Conservation (phyloP, 805 yeast species). For the Lipomyces anomalus region DNA sequence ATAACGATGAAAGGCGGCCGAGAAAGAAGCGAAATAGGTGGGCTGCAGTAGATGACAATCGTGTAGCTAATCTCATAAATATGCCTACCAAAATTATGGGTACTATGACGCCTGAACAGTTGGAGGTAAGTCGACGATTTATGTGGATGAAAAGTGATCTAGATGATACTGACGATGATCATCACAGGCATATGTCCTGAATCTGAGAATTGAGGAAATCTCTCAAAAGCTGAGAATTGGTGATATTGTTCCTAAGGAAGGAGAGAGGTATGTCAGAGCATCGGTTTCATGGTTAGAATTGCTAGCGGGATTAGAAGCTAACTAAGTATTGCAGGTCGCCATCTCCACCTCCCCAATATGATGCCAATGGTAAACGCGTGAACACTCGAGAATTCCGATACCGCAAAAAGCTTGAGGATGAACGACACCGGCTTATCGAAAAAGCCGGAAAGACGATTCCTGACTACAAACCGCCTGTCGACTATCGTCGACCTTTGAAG, state of each 20-base stretch:
- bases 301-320: not conserved
- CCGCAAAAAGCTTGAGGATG: conserved; percentile 60
- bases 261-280: conserved; percentile 33
- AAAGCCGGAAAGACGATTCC: conserved; percentile 68
- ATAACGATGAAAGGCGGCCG: conserved; percentile 6
- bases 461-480: conserved; percentile 70
- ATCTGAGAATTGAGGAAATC: conserved; percentile 75
- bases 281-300: not conserved
- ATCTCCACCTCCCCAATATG: conserved; percentile 92
- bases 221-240: conserved; percentile 51
- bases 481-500: conserved; percentile 64
- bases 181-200: conserved; percentile 46
- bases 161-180: not conserved
- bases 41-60: conserved; percentile 31
- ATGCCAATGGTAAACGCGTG: conserved; percentile 70
- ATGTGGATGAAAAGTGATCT: not conserved
- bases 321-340: conserved; percentile 43
- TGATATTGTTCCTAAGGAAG: conserved; percentile 44
- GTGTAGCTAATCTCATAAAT: conserved; percentile 26
- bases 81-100: conserved; percentile 44
- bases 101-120: conserved; percentile 66
- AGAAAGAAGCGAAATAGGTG: conserved; percentile 29
- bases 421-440: conserved; percentile 74
- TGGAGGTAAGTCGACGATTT: conserved; percentile 42
- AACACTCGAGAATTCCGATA: conserved; percentile 76